phyloP scores from a whole-genome alignment of 495 filamentous ascomycete genomes.

The Xanthoparmelia taractica region DNA sequence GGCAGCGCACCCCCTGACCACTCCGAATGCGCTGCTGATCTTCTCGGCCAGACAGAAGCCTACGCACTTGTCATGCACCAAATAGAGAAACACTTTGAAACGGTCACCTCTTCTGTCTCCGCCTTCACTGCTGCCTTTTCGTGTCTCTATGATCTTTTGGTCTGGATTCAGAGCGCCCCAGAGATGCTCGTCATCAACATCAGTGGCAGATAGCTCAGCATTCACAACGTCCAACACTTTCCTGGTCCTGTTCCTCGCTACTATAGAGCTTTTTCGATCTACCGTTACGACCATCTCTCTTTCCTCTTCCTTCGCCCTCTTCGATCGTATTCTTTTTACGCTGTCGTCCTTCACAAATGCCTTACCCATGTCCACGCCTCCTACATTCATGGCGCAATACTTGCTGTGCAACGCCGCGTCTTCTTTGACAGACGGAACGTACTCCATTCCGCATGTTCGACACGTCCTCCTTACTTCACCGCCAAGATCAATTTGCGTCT shows the following conservation, averaged over 20 bases:
- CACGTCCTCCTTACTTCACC: conserved; percentile 53
- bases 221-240: conserved; percentile 61
- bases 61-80: conserved; percentile 56
- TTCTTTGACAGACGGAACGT: conserved; percentile 57
- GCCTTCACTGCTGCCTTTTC: conserved; percentile 7
- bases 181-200: conserved; percentile 50
- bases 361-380: conserved; percentile 57
- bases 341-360: conserved; percentile 40
- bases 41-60: conserved; percentile 60
- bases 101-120: conserved; percentile 37
- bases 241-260: conserved; percentile 49
- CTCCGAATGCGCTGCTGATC: conserved; percentile 50
- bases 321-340: conserved; percentile 42
- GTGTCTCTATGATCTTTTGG: conserved; percentile 28
- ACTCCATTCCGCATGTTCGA: conserved; percentile 61
- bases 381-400: conserved; percentile 58
- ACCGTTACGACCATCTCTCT: conserved; percentile 49
- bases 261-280: conserved; percentile 45
- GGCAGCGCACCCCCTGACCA: conserved; percentile 34
- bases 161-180: conserved; percentile 48
- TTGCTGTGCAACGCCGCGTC: conserved; percentile 58
- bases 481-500: conserved; percentile 63
- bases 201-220: conserved; percentile 55
- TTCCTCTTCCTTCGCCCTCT: conserved; percentile 41
- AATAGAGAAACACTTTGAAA: conserved; percentile 58